These are phyloP conservation scores for Dryadomyces quercus-mongolicae DNA, from an alignment of 2,329 filamentous ascomycete genomes.

Conservation along the genomic window DNA sequence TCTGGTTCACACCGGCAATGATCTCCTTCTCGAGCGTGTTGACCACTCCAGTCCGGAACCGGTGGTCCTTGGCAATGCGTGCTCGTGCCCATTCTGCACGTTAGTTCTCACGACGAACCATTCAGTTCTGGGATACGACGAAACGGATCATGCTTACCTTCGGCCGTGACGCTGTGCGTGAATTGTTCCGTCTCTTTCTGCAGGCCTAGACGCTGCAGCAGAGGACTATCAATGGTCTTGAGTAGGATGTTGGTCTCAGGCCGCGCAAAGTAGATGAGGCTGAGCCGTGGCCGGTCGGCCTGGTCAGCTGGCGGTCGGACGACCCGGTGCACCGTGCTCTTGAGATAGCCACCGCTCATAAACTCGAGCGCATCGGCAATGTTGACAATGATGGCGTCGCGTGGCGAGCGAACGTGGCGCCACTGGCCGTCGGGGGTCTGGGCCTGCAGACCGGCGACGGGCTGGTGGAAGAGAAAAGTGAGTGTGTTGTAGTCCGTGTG, in stretches of 20 bases:
- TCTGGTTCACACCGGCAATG: background rate
- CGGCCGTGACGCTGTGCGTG: background rate
- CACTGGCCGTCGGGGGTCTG: constrained; percentile 22
- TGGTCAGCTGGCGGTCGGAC: constrained; percentile 22
- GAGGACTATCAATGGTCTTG: constrained; percentile 17
- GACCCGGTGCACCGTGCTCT: constrained; percentile 22
- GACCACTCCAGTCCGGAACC: background rate
- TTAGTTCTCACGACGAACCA: no score
- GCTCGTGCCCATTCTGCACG: background rate
- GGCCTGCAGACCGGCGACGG: constrained; percentile 31
- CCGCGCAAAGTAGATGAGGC: constrained; percentile 23
- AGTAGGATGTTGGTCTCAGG: constrained; percentile 19
- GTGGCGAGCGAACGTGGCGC: constrained; percentile 27
- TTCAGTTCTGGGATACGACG: no score
- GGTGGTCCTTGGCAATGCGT: background rate
- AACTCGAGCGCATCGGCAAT: constrained; percentile 22
- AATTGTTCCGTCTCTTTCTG: constrained; percentile 11
- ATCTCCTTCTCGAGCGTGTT: background rate
- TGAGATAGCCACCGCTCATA: constrained; percentile 15
- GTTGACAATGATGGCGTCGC: constrained; percentile 29
- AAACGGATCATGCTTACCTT: no score
- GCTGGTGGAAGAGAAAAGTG: background rate
- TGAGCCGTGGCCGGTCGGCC: constrained; percentile 17
- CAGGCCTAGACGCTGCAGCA: constrained; percentile 17
- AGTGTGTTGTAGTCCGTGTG: constrained; percentile 27